A percentile compares a stretch with the other conserved stretches of the same genome.
Evolutionary conservation across 106 monocot species (phyloP).

Genomic region (Dioscorea dumetorum): DNA sequence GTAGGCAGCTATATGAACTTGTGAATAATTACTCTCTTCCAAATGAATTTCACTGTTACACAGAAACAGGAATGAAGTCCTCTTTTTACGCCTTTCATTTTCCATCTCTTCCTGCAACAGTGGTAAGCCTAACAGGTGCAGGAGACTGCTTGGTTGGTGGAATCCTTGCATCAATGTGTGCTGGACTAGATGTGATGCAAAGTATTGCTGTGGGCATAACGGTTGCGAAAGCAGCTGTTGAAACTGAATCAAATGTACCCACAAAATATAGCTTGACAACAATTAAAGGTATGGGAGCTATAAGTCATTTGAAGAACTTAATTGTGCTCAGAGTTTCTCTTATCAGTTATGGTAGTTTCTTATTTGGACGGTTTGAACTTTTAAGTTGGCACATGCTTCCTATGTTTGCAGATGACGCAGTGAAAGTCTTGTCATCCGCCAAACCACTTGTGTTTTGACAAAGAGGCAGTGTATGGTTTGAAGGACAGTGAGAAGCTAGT

Average conservation of each 20-base stretch:
- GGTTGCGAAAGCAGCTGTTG: conserved; percentile 75
- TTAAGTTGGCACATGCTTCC: not conserved
- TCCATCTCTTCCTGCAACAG: conserved; percentile 59
- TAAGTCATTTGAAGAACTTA: not conserved
- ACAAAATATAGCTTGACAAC: conserved; percentile 9
- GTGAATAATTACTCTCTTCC: conserved; percentile 13
- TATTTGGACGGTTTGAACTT: not conserved
- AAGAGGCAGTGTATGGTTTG: not conserved
- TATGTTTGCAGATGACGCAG: conserved; percentile 14
- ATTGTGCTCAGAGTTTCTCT: not conserved
- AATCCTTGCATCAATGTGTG: conserved; percentile 49
- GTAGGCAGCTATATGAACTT: conserved; percentile 17
- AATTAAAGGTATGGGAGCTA: conserved; percentile 31
- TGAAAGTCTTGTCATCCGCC: conserved; percentile 6
- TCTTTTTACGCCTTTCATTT: conserved; percentile 48
- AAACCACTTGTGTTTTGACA: conserved; percentile 4
- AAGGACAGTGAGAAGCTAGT: too few relatives aligned
- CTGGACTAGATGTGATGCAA: conserved; percentile 53
- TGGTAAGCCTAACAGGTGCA: conserved; percentile 62
- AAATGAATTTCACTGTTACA: not conserved
- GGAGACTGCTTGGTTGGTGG: conserved; percentile 93
- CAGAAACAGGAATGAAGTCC: conserved; percentile 1
- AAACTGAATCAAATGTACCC: conserved; percentile 56
- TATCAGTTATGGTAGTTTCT: not conserved
- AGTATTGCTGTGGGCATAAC: conserved; percentile 60